phyloP scores from a whole-genome alignment of 2,329 filamentous ascomycete species.

The Verticillium isaacii region DNA sequence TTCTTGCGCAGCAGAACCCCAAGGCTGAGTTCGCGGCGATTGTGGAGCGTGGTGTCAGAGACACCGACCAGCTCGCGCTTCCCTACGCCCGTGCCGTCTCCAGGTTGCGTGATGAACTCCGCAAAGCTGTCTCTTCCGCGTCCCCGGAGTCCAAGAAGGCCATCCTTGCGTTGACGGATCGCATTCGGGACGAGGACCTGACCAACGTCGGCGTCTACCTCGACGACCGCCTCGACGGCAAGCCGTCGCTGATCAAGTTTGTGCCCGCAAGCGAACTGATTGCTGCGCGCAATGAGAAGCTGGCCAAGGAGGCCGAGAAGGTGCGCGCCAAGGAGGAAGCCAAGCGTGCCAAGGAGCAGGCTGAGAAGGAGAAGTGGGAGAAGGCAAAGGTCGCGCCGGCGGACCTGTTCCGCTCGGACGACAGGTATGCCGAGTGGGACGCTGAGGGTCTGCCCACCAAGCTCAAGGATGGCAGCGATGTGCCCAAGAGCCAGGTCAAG shows the following conservation, averaged over 20 bases:
- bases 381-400: constrained; percentile 52
- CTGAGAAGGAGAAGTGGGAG: constrained; percentile 48
- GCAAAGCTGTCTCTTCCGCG: constrained; percentile 44
- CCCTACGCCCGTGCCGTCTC: constrained; percentile 53
- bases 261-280: constrained; percentile 53
- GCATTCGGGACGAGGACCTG: constrained; percentile 74
- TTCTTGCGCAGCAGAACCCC: constrained; percentile 39
- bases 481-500: constrained; percentile 76
- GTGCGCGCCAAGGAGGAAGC: constrained; percentile 51
- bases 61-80: constrained; percentile 47
- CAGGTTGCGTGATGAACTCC: constrained; percentile 57
- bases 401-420: constrained; percentile 53
- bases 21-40: constrained; percentile 41
- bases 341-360: constrained; percentile 42
- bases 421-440: constrained; percentile 72
- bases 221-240: constrained; percentile 67
- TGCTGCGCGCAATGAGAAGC: constrained; percentile 54
- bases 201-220: constrained; percentile 83
- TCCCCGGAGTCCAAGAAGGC: constrained; percentile 57
- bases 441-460: constrained; percentile 74
- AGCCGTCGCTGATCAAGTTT: constrained; percentile 69
- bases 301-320: constrained; percentile 57
- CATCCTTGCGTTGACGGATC: constrained; percentile 72
- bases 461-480: constrained; percentile 67
- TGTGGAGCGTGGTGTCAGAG: constrained; percentile 38